phyloP scores from a whole-genome alignment of 164 flowering plant species.

The Piper betle region DNA sequence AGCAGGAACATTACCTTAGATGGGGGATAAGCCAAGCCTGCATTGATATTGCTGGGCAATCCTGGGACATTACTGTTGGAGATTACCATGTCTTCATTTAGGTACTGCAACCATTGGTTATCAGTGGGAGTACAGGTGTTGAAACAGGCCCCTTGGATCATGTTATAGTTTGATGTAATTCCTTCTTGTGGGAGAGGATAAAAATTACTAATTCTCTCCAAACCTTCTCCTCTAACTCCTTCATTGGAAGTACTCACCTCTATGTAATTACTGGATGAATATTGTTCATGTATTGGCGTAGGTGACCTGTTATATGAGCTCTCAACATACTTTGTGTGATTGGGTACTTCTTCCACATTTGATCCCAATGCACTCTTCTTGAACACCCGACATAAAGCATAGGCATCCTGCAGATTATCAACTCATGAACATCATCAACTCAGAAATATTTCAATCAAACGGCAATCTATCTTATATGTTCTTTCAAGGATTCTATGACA shows the following conservation, averaged over 20 bases:
- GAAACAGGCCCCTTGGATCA: slow-evolving; percentile 10
- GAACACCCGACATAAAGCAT: slow-evolving; percentile 80
- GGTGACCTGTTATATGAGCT: background rate
- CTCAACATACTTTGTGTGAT: slow-evolving; percentile 2
- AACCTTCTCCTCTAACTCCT: slow-evolving; percentile 33
- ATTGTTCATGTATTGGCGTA: slow-evolving; percentile 10
- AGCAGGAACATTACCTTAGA: slow-evolving; percentile 32
- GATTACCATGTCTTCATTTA: slow-evolving; percentile 41
- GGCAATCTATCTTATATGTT: background rate
- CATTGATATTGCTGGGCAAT: slow-evolving; percentile 20
- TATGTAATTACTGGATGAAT: slow-evolving; percentile 39
- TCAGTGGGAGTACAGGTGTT: slow-evolving; percentile 17
- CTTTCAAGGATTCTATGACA: too few relatives aligned
- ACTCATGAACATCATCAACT: background rate
- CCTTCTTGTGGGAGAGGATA: slow-evolving; percentile 23
- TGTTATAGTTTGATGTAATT: slow-evolving; percentile 13
- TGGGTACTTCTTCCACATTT: slow-evolving; percentile 1
- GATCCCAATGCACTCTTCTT: slow-evolving; percentile 43
- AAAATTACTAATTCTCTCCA: slow-evolving; percentile 16
- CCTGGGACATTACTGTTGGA: slow-evolving; percentile 15
- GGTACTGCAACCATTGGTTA: slow-evolving; percentile 49
- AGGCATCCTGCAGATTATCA: slow-evolving; percentile 55
- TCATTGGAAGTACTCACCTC: slow-evolving; percentile 25
- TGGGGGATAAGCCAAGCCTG: slow-evolving; percentile 26
- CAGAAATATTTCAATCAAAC: background rate